Percentiles rank a stretch among this genome's conserved stretches.
Evolutionary conservation across 768 basidiomycete genomes (phyloP).

Genomic region (Mycena albidolilacea): DNA sequence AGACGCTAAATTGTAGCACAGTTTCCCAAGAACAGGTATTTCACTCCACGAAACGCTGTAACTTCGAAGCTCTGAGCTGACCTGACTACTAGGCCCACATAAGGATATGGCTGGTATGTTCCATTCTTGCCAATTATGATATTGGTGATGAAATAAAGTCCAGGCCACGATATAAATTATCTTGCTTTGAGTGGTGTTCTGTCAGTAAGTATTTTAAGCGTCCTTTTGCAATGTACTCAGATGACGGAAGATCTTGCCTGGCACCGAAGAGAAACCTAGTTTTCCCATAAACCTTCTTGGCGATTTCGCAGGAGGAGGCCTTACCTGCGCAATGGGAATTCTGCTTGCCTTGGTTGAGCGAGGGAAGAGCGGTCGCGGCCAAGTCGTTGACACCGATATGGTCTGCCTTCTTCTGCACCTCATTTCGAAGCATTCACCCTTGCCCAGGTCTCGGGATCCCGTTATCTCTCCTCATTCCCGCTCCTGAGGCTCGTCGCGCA

Average conservation of each 20-base stretch:
- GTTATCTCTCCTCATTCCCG: slow-evolving; percentile 83
- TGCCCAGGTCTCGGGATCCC: slow-evolving; percentile 81
- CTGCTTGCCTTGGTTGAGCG: slow-evolving; percentile 83
- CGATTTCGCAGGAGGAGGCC: slow-evolving; percentile 88
- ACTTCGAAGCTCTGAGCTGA: slow-evolving; percentile 35
- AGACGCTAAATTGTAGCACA: slow-evolving; percentile 42
- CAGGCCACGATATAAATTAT: slow-evolving; percentile 91
- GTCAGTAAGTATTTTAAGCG: slow-evolving; percentile 58
- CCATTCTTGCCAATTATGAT: not conserved
- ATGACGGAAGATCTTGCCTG: slow-evolving; percentile 73
- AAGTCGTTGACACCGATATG: slow-evolving; percentile 85
- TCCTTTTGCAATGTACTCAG: not conserved
- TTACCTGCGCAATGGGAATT: slow-evolving; percentile 80
- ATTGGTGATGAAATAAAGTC: slow-evolving; percentile 12
- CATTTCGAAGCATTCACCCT: slow-evolving; percentile 12
- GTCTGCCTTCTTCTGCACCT: slow-evolving; percentile 51
- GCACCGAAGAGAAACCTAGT: slow-evolving; percentile 70
- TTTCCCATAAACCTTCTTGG: slow-evolving; percentile 85
- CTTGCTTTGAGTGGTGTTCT: slow-evolving; percentile 84
- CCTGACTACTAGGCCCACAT: slow-evolving; percentile 65
- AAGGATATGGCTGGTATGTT: slow-evolving; percentile 82
- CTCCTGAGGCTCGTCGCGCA: slow-evolving; percentile 63
- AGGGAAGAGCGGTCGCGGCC: slow-evolving; percentile 74
- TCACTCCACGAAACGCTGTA: not conserved
- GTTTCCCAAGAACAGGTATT: slow-evolving; percentile 75